Percentiles rank a stretch among this genome's conserved stretches.
These are phyloP conservation scores for Russula virescens DNA, from an alignment of 768 basidiomycete genomes.

Conservation along the genomic window DNA sequence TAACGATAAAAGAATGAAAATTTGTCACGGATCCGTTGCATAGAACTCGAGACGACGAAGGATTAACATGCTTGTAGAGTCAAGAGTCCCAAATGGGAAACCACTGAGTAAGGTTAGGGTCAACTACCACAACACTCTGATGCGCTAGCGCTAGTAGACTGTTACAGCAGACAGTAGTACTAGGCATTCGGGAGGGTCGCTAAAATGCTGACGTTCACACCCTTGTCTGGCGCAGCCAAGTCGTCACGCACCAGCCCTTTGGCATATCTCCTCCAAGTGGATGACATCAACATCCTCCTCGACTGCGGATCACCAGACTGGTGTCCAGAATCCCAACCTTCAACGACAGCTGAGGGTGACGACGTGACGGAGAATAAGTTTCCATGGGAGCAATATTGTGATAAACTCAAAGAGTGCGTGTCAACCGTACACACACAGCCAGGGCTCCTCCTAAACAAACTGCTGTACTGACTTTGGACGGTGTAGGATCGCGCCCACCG, in stretches of 20 bases:
- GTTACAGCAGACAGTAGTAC: constrained; percentile 34
- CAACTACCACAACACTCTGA: constrained; percentile 27
- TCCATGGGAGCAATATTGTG: constrained; percentile 61
- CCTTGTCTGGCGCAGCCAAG: constrained; percentile 79
- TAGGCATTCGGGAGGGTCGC: neutral
- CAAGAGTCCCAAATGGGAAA: too few species aligned
- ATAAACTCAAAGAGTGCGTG: constrained; percentile 60
- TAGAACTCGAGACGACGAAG: too few species aligned
- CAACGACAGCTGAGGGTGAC: constrained; percentile 27
- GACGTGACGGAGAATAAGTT: constrained; percentile 32
- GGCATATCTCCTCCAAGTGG: constrained; percentile 86
- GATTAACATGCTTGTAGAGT: too few species aligned
- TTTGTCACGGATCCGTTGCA: too few species aligned
- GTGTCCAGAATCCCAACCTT: constrained; percentile 49
- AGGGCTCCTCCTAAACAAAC: neutral
- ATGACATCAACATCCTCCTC: constrained; percentile 88
- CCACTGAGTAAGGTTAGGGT: constrained; percentile 97
- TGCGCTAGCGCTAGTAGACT: too few species aligned
- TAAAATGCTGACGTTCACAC: constrained; percentile 92
- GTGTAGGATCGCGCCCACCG: constrained; percentile 65
- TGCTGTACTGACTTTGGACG: neutral
- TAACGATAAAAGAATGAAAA: too few species aligned
- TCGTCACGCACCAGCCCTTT: constrained; percentile 58
- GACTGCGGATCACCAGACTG: constrained; percentile 94
- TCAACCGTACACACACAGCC: neutral